phyloP scores from a whole-genome alignment of 2,329 filamentous ascomycete species.

The Hymenoscyphus scutula region DNA sequence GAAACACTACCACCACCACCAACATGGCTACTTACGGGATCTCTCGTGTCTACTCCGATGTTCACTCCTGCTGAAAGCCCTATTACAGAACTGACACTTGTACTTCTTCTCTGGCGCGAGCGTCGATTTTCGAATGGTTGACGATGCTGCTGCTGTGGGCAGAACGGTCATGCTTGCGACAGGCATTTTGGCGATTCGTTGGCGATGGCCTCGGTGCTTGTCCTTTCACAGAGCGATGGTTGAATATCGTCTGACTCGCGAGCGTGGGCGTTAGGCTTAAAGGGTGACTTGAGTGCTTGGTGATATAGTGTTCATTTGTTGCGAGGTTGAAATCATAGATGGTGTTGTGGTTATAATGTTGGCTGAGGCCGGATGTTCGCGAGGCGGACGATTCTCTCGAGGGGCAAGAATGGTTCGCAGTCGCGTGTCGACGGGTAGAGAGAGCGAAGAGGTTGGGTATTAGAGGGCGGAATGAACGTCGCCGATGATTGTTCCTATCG shows the following conservation, averaged over 20 bases:
- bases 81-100: constrained; percentile 98
- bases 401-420: constrained; percentile 24
- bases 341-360: constrained; percentile 40
- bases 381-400: constrained; percentile 28
- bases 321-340: constrained; percentile 54
- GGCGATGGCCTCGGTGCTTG: constrained; percentile 11
- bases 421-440: constrained; percentile 25
- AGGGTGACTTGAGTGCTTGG: constrained; percentile 58
- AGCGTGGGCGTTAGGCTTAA: constrained; percentile 60
- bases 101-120: constrained; percentile 93
- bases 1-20: constrained; percentile 9
- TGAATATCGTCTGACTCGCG: constrained; percentile 39
- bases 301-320: constrained; percentile 53
- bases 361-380: constrained; percentile 33
- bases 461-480: constrained; percentile 30
- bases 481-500: constrained; percentile 33
- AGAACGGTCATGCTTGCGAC: constrained; percentile 56
- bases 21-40: constrained; percentile 74
- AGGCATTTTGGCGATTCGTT: constrained; percentile 53
- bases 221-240: constrained; percentile 36
- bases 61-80: constrained; percentile 95
- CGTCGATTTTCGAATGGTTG: constrained; percentile 72
- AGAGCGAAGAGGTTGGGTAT: constrained; percentile 17
- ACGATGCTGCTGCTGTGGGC: constrained; percentile 62
- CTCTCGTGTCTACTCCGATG: constrained; percentile 95